phyloP scores from a whole-genome alignment of 2,329 filamentous ascomycete genomes.

The Verticillium albo-atrum region DNA sequence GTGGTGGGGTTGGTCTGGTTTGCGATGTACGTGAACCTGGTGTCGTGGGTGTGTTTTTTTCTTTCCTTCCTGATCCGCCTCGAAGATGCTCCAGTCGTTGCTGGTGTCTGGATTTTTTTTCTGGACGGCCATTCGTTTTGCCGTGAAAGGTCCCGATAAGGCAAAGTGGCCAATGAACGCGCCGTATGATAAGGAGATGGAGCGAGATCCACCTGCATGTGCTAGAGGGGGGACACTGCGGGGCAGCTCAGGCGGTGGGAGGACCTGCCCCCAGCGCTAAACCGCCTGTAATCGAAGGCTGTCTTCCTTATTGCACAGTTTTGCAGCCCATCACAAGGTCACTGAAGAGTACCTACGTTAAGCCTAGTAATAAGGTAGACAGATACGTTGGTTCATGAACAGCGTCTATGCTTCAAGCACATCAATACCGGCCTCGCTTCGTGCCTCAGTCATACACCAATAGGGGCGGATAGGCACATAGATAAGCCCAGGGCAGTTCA shows the following conservation, averaged over 20 bases:
- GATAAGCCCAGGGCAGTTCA: too few species aligned
- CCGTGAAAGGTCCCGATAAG: slow-evolving; percentile 16
- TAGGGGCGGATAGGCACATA: too few species aligned
- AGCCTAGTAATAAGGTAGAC: too few species aligned
- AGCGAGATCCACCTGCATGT: not conserved
- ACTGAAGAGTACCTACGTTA: too few species aligned
- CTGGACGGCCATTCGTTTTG: slow-evolving; percentile 18
- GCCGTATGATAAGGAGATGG: slow-evolving; percentile 4
- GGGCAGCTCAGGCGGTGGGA: not conserved
- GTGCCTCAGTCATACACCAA: too few species aligned
- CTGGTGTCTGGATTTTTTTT: slow-evolving; percentile 8
- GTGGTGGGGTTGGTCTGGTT: not conserved
- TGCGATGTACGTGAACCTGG: not conserved
- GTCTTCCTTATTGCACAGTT: too few species aligned
- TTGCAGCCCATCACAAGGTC: too few species aligned
- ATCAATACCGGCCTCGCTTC: too few species aligned
- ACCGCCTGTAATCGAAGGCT: too few species aligned
- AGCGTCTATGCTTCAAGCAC: too few species aligned
- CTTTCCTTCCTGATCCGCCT: not conserved
- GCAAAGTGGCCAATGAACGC: slow-evolving; percentile 11
- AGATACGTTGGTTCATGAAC: too few species aligned
- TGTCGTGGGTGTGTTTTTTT: not conserved
- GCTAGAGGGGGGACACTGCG: not conserved
- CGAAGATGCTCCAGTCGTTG: not conserved
- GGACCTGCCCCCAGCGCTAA: not conserved